Evolutionary conservation across 2,329 filamentous ascomycete species (phyloP).

Genomic region (Fusarium sp.): DNA sequence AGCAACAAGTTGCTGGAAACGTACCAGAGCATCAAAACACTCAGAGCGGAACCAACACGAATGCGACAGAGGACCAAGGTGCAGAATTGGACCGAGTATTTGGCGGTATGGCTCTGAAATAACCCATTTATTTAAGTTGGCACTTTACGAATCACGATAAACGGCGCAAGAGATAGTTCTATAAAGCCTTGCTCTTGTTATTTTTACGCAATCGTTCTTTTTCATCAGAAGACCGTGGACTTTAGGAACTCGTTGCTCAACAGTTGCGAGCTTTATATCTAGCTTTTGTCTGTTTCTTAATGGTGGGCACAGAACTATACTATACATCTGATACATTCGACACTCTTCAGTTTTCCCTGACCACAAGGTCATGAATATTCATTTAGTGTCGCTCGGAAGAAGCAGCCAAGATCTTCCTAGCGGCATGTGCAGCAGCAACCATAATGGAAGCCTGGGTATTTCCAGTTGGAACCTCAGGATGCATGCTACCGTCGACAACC

Average conservation of each 20-base stretch:
- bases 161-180: not conserved
- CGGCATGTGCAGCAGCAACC: constrained; percentile 40
- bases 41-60: constrained; percentile 26
- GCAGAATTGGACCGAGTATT: constrained; percentile 67
- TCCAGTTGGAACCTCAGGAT: constrained; percentile 42
- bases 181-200: not conserved
- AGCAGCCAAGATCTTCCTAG: constrained; percentile 28
- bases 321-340: not conserved
- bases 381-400: not conserved
- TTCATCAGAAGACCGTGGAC: not conserved
- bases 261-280: not conserved
- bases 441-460: constrained; percentile 40
- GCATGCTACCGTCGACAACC: constrained; percentile 44
- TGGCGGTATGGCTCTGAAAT: constrained; percentile 55
- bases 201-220: not conserved
- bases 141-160: constrained; percentile 24
- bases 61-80: constrained; percentile 57
- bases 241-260: not conserved
- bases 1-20: constrained; percentile 40
- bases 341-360: not conserved
- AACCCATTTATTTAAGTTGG: not conserved
- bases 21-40: constrained; percentile 14
- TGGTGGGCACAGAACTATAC: not conserved
- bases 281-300: not conserved
- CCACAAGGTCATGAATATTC: not conserved